phyloP scores from a whole-genome alignment of 345 rosid genomes.

The Hevea brasiliensis region DNA sequence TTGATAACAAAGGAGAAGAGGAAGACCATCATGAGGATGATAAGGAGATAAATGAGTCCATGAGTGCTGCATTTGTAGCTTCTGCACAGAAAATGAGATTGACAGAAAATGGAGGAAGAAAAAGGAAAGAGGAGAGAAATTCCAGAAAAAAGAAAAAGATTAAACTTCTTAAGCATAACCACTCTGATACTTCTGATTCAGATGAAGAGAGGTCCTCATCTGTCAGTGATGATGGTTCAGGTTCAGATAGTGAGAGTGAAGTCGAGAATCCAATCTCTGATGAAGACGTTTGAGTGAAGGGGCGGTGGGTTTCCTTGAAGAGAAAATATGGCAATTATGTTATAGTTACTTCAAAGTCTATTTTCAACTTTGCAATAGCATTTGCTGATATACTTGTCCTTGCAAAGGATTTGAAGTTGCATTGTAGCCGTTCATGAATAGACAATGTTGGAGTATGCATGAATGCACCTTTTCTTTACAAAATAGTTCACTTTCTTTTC shows the following conservation, averaged over 20 bases:
- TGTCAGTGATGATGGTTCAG: conserved; percentile 20
- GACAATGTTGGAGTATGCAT: background rate
- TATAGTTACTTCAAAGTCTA: background rate
- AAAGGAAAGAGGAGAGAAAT: conserved; percentile 30
- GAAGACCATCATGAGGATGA: conserved; percentile 29
- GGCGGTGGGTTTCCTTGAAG: background rate
- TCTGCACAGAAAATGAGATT: conserved; percentile 45
- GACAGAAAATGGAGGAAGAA: conserved; percentile 19
- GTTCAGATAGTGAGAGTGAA: conserved; percentile 43
- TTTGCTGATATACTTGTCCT: background rate
- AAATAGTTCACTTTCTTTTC: background rate
- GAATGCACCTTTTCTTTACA: background rate
- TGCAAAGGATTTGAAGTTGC: background rate
- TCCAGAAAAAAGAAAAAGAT: conserved; percentile 28
- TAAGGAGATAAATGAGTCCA: conserved; percentile 25
- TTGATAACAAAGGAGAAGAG: conserved; percentile 42
- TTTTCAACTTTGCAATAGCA: background rate
- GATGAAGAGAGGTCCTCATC: conserved; percentile 21
- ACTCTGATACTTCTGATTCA: conserved; percentile 20
- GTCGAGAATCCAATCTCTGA: conserved; percentile 45
- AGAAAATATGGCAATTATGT: background rate
- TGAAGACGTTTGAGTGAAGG: conserved; percentile 22
- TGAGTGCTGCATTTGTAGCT: conserved; percentile 40
- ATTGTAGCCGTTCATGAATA: background rate
- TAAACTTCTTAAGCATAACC: conserved; percentile 35